Base-by-base conservation (phyloP, 2,329 filamentous ascomycete species). In the Paracamarosporium sp. region DNA sequence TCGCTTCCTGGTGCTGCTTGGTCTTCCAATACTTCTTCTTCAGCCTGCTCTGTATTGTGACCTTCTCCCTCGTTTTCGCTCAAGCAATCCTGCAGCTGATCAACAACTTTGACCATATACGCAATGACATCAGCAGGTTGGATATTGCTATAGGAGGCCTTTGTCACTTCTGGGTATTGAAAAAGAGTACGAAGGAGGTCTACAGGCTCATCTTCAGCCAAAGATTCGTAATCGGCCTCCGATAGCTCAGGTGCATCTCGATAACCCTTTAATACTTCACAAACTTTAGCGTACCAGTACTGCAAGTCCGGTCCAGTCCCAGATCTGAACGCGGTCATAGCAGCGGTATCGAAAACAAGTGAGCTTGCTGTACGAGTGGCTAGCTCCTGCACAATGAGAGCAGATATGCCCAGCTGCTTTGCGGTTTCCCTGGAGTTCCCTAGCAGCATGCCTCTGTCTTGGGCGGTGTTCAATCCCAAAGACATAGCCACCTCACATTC, bases 161-260 rank as follows among this genome's bases (percentile, higher is more conserved):
- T 63, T 4, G 65, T 60, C 7, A 73, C 65, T 28, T 75, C 72
- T 0, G 72, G 70, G 50, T 72, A 75, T 46, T 75, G 72, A 1
- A 62, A 62, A 3, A 76, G 62, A 20, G 68, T 38, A 11, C 68
- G 65, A 24, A 75, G 55, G 7, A 75, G 62, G 50, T 70, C 70
- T 8, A 59, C 57, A 15, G 59, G 58, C 3, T 71, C 66, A 11
- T 72, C 71, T 9, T 71, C 64, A 9, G 61, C 60, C 11, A 74
- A 46, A 3, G 43, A 44, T 8, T 64, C 59, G 25, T 64, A 68
- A 12, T 75, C 68, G 22, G 68, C 67, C 8, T 62, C 60, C 3
- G 63, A 58, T 17, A 74, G 59, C 28, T 63, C 50, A 4, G 50
- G 22, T 13, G 40, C 57, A 4, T 41, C 27, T 9, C 59, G 40